phyloP scores from a whole-genome alignment of 2,329 filamentous ascomycete species.

The Fusarium floridanum region DNA sequence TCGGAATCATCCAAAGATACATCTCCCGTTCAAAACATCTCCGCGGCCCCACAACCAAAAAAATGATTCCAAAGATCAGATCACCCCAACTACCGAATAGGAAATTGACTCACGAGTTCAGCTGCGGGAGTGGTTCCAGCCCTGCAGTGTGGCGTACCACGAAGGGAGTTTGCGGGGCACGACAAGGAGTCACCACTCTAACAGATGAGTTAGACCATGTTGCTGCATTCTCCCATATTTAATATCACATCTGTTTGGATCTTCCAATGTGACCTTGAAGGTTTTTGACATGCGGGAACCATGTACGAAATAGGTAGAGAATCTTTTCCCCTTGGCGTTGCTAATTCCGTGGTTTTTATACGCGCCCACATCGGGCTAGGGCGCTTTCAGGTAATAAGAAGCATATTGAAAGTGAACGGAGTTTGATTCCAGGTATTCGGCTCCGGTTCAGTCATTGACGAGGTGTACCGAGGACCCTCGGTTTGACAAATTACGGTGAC shows the following conservation, averaged over 20 bases:
- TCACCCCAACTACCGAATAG: slow-evolving; percentile 13
- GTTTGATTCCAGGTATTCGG: slow-evolving; percentile 33
- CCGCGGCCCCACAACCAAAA: slow-evolving; percentile 33
- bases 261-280: neutral
- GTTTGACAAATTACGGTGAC: slow-evolving; percentile 1
- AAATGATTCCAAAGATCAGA: slow-evolving; percentile 42
- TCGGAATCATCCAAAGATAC: neutral
- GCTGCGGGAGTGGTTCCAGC: slow-evolving; percentile 15
- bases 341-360: slow-evolving; percentile 14
- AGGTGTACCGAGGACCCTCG: neutral
- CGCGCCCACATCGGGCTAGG: slow-evolving; percentile 16
- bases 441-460: neutral
- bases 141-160: neutral
- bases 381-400: slow-evolving; percentile 21
- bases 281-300: neutral
- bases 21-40: slow-evolving; percentile 9
- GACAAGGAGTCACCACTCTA: neutral
- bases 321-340: slow-evolving; percentile 4
- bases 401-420: neutral
- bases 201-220: neutral
- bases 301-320: neutral
- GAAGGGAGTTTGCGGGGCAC: neutral
- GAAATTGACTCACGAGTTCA: slow-evolving; percentile 11
- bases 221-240: neutral
- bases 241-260: neutral